Conservation (phyloP, 306 rosid species). For the Begonia loranthoides region DNA sequence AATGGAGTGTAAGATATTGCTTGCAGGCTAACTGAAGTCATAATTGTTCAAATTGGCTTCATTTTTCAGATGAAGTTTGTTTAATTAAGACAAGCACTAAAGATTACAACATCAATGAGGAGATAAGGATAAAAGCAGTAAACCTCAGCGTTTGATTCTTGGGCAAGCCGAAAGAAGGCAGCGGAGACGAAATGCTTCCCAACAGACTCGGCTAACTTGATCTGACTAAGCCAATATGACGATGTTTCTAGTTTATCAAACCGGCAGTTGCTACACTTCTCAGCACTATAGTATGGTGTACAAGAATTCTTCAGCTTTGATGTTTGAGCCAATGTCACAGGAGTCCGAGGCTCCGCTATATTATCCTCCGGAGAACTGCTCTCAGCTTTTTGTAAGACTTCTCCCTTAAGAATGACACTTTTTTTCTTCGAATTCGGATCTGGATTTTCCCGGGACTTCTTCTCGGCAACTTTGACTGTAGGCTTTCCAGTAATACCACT, state of each 20-base stretch:
- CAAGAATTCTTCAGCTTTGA: constrained; percentile 3
- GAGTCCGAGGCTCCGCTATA: constrained; percentile 10
- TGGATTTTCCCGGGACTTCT: constrained; percentile 3
- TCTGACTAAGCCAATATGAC: constrained; percentile 17
- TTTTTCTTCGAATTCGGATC: constrained; percentile 11
- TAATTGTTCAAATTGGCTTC: too few relatives aligned
- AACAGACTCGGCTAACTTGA: constrained; percentile 17
- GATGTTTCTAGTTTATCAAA: constrained; percentile 18
- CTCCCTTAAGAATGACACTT: not conserved
- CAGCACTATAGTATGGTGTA: constrained; percentile 16
- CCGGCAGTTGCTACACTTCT: constrained; percentile 19
- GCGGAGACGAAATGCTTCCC: constrained; percentile 21
- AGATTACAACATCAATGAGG: too few relatives aligned
- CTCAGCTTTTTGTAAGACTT: not conserved
- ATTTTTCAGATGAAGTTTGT: too few relatives aligned
- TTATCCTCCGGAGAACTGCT: not conserved
- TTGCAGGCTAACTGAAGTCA: too few relatives aligned
- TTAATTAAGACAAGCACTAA: too few relatives aligned
- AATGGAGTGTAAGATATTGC: too few relatives aligned
- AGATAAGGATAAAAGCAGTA: not conserved
- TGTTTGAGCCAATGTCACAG: constrained; percentile 2
- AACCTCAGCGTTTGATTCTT: constrained; percentile 15
- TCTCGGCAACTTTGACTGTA: not conserved
- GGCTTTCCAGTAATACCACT: not conserved
- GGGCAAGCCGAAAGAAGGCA: constrained; percentile 21